phyloP scores from a whole-genome alignment of 768 basidiomycete genomes.

The Hortiboletus flavorubellus region DNA sequence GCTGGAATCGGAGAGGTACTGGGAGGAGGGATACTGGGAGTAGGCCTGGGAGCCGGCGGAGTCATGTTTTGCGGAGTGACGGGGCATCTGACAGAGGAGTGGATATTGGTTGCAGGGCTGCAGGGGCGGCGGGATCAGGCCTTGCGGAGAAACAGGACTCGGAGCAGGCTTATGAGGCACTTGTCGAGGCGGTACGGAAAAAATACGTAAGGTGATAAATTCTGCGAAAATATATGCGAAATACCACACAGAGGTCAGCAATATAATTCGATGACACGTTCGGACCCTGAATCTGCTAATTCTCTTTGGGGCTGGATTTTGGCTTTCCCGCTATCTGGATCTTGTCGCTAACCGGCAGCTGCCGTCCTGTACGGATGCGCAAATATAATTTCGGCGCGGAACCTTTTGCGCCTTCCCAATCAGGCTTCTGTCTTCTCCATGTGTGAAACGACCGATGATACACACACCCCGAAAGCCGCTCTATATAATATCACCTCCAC shows the following conservation, averaged over 20 bases:
- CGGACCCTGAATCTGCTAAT: constrained; percentile 33
- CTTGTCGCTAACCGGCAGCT: constrained; percentile 28
- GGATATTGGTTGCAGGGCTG: constrained; percentile 28
- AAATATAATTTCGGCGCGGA: constrained; percentile 33
- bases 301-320: constrained; percentile 31
- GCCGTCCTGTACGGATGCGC: constrained; percentile 27
- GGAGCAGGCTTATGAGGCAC: constrained; percentile 32
- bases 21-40: constrained; percentile 19
- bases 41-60: constrained; percentile 11
- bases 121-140: constrained; percentile 23
- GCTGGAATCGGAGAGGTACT: constrained; percentile 28
- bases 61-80: constrained; percentile 30
- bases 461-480: constrained; percentile 8
- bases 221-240: constrained; percentile 21
- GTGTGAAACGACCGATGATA: constrained; percentile 19
- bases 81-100: constrained; percentile 24
- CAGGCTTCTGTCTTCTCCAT: constrained; percentile 6
- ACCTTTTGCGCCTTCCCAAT: constrained; percentile 19
- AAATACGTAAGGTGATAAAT: constrained; percentile 33
- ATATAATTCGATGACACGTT: constrained; percentile 29
- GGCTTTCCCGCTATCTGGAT: constrained; percentile 34
- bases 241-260: constrained; percentile 17
- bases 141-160: constrained; percentile 25
- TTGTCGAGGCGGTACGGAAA: constrained; percentile 36
- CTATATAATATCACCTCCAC: constrained; percentile 10